Percentiles rank a stretch among this genome's conserved stretches.
Conservation (phyloP, 192 early-diverging fungal genomes). For the Geranomyces michiganensis region DNA sequence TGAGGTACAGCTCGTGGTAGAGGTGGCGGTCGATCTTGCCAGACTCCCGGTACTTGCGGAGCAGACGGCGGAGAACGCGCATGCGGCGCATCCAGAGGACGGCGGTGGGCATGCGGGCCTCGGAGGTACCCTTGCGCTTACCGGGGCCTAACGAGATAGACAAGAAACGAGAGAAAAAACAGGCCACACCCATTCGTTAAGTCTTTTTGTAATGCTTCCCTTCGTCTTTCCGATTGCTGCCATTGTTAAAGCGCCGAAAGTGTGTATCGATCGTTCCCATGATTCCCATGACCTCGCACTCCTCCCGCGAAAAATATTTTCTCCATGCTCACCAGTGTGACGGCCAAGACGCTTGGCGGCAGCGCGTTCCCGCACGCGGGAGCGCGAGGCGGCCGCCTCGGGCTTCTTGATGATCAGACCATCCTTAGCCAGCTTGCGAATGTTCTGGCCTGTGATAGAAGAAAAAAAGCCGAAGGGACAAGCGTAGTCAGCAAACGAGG, state of each 20-base stretch:
- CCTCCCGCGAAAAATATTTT: slow-evolving; percentile 33
- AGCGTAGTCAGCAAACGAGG: neutral
- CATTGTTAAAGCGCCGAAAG: no score
- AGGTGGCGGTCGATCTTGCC: slow-evolving; percentile 98
- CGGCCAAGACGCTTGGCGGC: slow-evolving; percentile 97
- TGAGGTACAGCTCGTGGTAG: slow-evolving; percentile 96
- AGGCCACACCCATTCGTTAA: no score
- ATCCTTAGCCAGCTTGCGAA: slow-evolving; percentile 97
- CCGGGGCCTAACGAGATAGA: slow-evolving; percentile 18
- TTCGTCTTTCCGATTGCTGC: no score
- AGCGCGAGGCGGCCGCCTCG: slow-evolving; percentile 82
- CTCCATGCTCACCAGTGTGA: slow-evolving; percentile 86
- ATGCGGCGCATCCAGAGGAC: slow-evolving; percentile 98
- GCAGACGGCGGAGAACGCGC: slow-evolving; percentile 92
- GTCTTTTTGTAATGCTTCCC: no score
- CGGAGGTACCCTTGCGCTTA: slow-evolving; percentile 71
- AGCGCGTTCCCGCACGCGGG: slow-evolving; percentile 86
- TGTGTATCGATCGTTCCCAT: no score
- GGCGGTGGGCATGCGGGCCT: slow-evolving; percentile 95
- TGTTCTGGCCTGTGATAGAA: slow-evolving; percentile 73
- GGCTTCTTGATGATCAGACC: slow-evolving; percentile 97
- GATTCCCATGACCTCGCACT: no score
- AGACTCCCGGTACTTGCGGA: slow-evolving; percentile 96
- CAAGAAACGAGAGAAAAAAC: no score
- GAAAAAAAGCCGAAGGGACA: neutral